These are phyloP conservation scores for Apiospora rasikravindrae DNA, from an alignment of 2,329 filamentous ascomycete species.

Conservation along the genomic window DNA sequence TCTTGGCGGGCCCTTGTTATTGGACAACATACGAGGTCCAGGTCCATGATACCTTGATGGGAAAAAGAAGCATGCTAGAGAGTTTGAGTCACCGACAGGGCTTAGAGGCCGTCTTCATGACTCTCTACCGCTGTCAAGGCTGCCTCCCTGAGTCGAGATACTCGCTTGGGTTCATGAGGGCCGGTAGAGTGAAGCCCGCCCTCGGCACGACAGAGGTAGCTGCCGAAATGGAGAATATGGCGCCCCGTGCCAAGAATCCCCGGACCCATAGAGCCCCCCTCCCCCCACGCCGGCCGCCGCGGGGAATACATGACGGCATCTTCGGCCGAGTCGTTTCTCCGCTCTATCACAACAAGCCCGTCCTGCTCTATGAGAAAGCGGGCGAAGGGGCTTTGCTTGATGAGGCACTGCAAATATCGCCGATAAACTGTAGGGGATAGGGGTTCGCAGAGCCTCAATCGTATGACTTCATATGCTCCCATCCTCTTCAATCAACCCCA, in stretches of 20 bases:
- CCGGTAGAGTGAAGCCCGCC: too few species aligned
- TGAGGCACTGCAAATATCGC: background rate
- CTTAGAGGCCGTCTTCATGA: background rate
- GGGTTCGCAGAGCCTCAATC: background rate
- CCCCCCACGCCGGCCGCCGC: background rate
- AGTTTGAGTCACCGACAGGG: background rate
- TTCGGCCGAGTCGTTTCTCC: background rate
- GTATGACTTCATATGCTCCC: background rate
- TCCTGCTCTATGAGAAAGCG: background rate
- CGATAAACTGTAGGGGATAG: background rate
- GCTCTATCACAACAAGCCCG: background rate
- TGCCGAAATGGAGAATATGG: background rate
- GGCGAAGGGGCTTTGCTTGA: background rate
- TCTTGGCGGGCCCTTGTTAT: background rate
- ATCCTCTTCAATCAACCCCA: background rate
- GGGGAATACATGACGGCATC: background rate
- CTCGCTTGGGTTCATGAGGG: background rate
- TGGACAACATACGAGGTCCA: background rate
- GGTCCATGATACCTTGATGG: background rate
- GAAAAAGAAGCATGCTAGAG: background rate
- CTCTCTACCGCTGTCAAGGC: background rate
- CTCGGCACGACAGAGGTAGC: background rate
- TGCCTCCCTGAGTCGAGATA: background rate
- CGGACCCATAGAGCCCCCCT: background rate
- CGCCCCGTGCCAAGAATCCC: background rate